Conservation (phyloP, 1,284 basidiomycete species). For the Tilletiaria anomala region DNA sequence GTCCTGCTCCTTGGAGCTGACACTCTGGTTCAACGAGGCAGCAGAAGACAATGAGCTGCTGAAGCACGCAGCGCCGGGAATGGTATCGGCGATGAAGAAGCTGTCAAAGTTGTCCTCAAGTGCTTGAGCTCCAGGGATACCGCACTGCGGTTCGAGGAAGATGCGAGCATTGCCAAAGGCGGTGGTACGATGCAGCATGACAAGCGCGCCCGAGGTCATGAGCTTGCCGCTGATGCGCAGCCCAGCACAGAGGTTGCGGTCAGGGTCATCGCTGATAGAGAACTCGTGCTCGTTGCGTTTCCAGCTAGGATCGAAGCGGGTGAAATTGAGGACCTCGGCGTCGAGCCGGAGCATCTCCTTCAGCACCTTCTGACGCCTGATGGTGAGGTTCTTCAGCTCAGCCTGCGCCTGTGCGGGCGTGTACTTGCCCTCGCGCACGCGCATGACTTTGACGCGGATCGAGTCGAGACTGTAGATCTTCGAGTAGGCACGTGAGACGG, state of each 20-base stretch:
- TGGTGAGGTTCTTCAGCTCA: constrained; percentile 10
- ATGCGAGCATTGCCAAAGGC: constrained; percentile 27
- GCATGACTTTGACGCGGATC: constrained; percentile 5
- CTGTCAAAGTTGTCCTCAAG: too few species aligned
- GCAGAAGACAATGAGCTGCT: too few species aligned
- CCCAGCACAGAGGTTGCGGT: too few species aligned
- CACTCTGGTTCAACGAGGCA: too few species aligned
- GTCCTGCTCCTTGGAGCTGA: too few species aligned
- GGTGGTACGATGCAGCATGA: constrained; percentile 26
- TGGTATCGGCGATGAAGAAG: too few species aligned
- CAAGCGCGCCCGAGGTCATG: constrained; percentile 30
- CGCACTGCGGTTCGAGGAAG: constrained; percentile 25
- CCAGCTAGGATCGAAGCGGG: constrained; percentile 18
- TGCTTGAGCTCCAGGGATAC: too few species aligned
- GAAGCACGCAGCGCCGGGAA: too few species aligned
- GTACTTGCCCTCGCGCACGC: constrained; percentile 12
- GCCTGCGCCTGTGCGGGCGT: constrained; percentile 5
- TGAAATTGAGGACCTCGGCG: constrained; percentile 21
- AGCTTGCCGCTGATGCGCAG: constrained; percentile 20
- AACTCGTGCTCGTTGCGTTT: constrained; percentile 19
- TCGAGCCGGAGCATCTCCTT: constrained; percentile 22
- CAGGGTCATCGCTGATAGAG: too few species aligned
- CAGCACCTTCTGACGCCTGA: constrained; percentile 23
- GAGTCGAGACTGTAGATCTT: constrained; percentile 20
- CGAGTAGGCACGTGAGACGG: constrained; percentile 19